Percentiles rank a stretch among this genome's conserved stretches.
Conservation (phyloP, 371 early-diverging fungal species). For the Mucor velutinosus region DNA sequence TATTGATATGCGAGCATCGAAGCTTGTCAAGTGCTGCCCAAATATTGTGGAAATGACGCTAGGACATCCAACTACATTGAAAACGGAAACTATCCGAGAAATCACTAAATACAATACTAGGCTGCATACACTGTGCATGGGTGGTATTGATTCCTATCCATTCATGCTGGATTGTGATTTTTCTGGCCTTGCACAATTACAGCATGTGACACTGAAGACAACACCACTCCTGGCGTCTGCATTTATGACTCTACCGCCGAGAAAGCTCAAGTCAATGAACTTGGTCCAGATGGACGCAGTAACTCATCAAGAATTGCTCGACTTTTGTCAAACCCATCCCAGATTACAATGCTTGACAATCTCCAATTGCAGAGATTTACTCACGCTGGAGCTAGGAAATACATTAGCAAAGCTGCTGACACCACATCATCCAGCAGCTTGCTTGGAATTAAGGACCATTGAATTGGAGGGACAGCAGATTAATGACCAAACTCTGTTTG, state of each 20-base stretch:
- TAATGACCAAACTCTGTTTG: not conserved
- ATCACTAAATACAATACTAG: constrained; percentile 12
- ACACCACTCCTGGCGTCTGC: constrained; percentile 10
- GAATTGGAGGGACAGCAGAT: constrained; percentile 8
- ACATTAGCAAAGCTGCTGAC: constrained; percentile 2
- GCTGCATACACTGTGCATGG: constrained; percentile 16
- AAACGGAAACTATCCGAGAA: constrained; percentile 13
- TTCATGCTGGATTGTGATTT: constrained; percentile 21
- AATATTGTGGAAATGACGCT: constrained; percentile 14
- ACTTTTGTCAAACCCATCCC: constrained; percentile 7
- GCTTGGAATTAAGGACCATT: constrained; percentile 1
- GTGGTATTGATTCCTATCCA: constrained; percentile 16
- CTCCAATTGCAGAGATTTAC: constrained; percentile 4
- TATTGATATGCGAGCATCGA: constrained; percentile 14
- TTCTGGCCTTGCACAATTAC: constrained; percentile 3
- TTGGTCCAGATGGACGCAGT: constrained; percentile 16
- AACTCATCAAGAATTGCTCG: constrained; percentile 3
- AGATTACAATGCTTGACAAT: constrained; percentile 4
- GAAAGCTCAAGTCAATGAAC: not conserved
- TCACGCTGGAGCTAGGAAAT: not conserved
- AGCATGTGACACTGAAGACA: constrained; percentile 14
- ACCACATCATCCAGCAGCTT: not conserved
- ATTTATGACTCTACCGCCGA: constrained; percentile 6
- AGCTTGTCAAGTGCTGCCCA: constrained; percentile 16
- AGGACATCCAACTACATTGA: constrained; percentile 16